Evolutionary conservation across 2,329 filamentous ascomycete genomes (phyloP).

Genomic region (Phialemoniopsis sp.): DNA sequence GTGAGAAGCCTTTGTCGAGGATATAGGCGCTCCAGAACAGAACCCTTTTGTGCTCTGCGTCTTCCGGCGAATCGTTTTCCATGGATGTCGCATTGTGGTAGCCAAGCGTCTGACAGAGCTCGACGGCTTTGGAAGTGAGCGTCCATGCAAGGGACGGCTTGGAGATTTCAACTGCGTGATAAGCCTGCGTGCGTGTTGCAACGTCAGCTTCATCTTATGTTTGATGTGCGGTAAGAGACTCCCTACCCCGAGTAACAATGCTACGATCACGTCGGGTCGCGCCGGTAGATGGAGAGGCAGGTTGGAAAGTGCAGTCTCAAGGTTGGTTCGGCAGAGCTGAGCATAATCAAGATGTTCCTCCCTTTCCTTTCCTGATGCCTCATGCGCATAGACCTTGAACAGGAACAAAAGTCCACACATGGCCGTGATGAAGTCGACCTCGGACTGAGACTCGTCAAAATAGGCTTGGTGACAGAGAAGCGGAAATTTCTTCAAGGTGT

Average conservation of each 20-base stretch:
- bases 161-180: conserved; percentile 54
- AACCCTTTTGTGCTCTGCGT: conserved; percentile 6
- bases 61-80: too few relatives aligned
- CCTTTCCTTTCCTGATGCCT: too few relatives aligned
- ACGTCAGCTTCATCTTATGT: too few relatives aligned
- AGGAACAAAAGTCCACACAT: too few relatives aligned
- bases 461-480: too few relatives aligned
- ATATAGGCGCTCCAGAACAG: conserved; percentile 13
- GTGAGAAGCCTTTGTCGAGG: conserved; percentile 52
- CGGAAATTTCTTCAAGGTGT: too few relatives aligned
- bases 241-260: conserved; percentile 52
- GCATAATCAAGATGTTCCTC: conserved; percentile 17
- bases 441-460: too few relatives aligned
- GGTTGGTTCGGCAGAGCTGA: conserved; percentile 13
- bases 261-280: conserved; percentile 49
- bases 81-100: conserved; percentile 42
- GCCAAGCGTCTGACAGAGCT: conserved; percentile 58
- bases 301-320: conserved; percentile 15
- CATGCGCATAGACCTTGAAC: too few relatives aligned
- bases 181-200: too few relatives aligned
- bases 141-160: conserved; percentile 62
- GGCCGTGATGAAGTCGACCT: too few relatives aligned
- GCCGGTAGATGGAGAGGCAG: conserved; percentile 54
- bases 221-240: too few relatives aligned
- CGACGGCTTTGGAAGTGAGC: conserved; percentile 56